These are phyloP conservation scores for Yamadazyma friedrichii DNA, from an alignment of 1,139 yeast species.

Conservation along the genomic window DNA sequence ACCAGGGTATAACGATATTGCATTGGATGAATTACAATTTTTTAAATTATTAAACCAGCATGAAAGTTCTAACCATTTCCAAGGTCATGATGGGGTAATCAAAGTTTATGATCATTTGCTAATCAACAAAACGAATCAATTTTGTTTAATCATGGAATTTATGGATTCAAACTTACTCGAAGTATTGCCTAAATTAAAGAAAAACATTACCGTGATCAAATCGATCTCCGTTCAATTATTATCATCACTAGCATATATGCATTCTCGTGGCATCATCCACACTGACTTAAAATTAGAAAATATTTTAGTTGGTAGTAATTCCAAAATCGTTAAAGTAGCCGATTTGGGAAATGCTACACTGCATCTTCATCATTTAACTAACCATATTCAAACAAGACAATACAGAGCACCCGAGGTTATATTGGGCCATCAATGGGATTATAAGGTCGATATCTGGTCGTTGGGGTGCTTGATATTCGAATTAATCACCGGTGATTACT, in stretches of 20 bases:
- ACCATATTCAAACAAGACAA: slow-evolving; percentile 85
- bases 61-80: slow-evolving; percentile 8
- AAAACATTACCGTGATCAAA: slow-evolving; percentile 14
- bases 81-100: slow-evolving; percentile 40
- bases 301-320: slow-evolving; percentile 19
- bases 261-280: slow-evolving; percentile 42
- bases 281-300: slow-evolving; percentile 48
- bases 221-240: slow-evolving; percentile 39
- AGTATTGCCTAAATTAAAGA: slow-evolving; percentile 4
- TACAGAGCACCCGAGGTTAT: slow-evolving; percentile 80
- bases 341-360: slow-evolving; percentile 88
- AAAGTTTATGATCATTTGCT: slow-evolving; percentile 40
- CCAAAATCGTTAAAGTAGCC: slow-evolving; percentile 52
- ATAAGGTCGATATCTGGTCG: slow-evolving; percentile 82
- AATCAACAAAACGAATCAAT: slow-evolving; percentile 39
- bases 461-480: slow-evolving; percentile 81
- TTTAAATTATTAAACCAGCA: slow-evolving; percentile 23
- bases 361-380: slow-evolving; percentile 68
- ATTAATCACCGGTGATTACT: slow-evolving; percentile 77
- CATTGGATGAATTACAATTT: slow-evolving; percentile 41
- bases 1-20: slow-evolving; percentile 42
- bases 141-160: slow-evolving; percentile 44
- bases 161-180: slow-evolving; percentile 6
- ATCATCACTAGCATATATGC: slow-evolving; percentile 40
- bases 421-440: slow-evolving; percentile 74